Evolutionary conservation across 208 protist genomes (phyloP).

Genomic region (Willaertia magna): DNA sequence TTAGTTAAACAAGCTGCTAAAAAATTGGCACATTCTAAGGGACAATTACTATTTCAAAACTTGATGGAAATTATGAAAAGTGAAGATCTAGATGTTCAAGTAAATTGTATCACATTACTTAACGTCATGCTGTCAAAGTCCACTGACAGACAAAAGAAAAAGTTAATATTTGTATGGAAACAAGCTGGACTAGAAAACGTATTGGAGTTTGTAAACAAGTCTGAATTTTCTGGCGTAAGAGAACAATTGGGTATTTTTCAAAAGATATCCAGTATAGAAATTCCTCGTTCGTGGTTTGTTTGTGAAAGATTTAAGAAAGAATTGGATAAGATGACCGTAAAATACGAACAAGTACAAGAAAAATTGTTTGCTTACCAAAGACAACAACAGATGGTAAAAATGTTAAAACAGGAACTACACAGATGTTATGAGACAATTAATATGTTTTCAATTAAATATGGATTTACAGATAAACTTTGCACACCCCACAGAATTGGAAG

Average conservation of each 20-base stretch:
- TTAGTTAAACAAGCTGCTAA: not conserved
- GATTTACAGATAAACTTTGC: not conserved
- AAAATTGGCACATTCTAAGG: too few relatives aligned
- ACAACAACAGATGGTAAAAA: not conserved
- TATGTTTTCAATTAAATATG: not conserved
- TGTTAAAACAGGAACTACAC: not conserved
- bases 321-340: not conserved
- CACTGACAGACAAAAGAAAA: not conserved
- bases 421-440: not conserved
- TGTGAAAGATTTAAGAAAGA: not conserved
- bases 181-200: not conserved
- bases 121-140: not conserved
- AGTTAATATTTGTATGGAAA: not conserved
- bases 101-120: not conserved
- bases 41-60: not conserved
- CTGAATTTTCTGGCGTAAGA: not conserved
- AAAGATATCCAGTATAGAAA: not conserved
- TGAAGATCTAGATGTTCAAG: not conserved
- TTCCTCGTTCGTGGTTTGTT: not conserved
- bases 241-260: not conserved
- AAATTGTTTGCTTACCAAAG: not conserved
- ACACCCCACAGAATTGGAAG: not conserved
- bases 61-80: not conserved
- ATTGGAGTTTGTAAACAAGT: not conserved
- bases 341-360: constrained; percentile 8